These are phyloP conservation scores for Helichrysum umbraculigerum DNA, from an alignment of 129 eudicot genomes.

Conservation along the genomic window DNA sequence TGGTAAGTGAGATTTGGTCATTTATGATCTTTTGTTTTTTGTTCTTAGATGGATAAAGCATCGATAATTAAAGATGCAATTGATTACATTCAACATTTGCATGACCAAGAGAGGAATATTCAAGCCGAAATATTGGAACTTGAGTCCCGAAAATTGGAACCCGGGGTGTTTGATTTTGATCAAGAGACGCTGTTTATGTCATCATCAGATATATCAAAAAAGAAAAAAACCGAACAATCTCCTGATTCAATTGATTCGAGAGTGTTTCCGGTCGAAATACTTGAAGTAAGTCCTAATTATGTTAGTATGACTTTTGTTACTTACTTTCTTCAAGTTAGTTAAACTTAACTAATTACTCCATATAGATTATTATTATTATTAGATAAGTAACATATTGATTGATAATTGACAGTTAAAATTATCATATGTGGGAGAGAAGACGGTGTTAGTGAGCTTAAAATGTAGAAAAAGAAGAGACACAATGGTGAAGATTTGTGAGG, in stretches of 20 bases:
- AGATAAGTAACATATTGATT: background rate
- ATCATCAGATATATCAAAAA: conserved; percentile 42
- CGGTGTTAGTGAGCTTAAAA: conserved; percentile 64
- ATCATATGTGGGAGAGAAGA: conserved; percentile 62
- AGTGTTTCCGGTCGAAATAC: conserved; percentile 55
- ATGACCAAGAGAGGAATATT: conserved; percentile 67
- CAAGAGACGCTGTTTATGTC: conserved; percentile 25
- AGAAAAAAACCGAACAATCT: conserved; percentile 35
- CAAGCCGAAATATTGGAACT: conserved; percentile 56
- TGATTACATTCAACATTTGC: conserved; percentile 62
- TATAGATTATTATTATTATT: too few relatives aligned
- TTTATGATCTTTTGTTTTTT: background rate
- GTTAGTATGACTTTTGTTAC: too few relatives aligned
- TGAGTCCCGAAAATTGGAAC: conserved; percentile 38
- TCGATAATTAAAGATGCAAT: conserved; percentile 88
- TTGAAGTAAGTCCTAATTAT: conserved; percentile 49
- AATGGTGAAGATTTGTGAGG: conserved; percentile 68
- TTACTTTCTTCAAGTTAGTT: too few relatives aligned
- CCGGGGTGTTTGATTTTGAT: conserved; percentile 35
- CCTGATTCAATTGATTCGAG: conserved; percentile 34
- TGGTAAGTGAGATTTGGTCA: background rate
- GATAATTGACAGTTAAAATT: conserved; percentile 56
- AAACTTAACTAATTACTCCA: too few relatives aligned
- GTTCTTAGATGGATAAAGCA: conserved; percentile 84
- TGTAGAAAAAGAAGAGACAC: conserved; percentile 70